Conservation (phyloP, 129 eudicot species). For the Centaurea solstitialis region DNA sequence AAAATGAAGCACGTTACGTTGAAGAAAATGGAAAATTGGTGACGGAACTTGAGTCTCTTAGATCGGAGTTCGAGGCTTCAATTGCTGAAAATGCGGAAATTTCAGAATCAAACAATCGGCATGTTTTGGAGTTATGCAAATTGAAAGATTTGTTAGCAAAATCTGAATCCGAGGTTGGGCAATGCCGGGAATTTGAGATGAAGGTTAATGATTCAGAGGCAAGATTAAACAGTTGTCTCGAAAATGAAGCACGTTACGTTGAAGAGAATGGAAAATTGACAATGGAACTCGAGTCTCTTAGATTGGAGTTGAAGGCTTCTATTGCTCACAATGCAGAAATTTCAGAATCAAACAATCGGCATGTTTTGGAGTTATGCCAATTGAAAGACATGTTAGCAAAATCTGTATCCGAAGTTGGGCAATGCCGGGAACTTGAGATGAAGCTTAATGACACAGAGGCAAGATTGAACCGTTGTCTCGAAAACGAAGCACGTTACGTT, state of each 20-base stretch:
- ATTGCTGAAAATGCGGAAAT: slow-evolving; percentile 24
- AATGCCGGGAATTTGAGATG: slow-evolving; percentile 10
- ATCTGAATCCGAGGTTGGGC: slow-evolving; percentile 28
- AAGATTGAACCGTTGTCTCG: slow-evolving; percentile 34
- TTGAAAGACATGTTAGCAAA: slow-evolving; percentile 21
- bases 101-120: slow-evolving; percentile 21
- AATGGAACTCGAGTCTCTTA: not conserved
- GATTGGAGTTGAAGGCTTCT: not conserved
- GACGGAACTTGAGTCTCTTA: slow-evolving; percentile 34
- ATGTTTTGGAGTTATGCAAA: not conserved
- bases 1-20: slow-evolving; percentile 15
- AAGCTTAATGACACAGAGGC: slow-evolving; percentile 17
- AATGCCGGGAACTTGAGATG: slow-evolving; percentile 35
- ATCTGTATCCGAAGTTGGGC: slow-evolving; percentile 45
- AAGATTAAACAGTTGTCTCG: slow-evolving; percentile 1
- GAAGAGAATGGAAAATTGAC: slow-evolving; percentile 21
- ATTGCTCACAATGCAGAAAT: slow-evolving; percentile 29
- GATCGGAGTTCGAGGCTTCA: slow-evolving; percentile 47
- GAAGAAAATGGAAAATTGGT: slow-evolving; percentile 10
- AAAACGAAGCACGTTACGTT: slow-evolving; percentile 14
- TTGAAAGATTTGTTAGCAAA: slow-evolving; percentile 35
- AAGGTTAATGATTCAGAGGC: slow-evolving; percentile 23
- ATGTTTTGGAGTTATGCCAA: slow-evolving; percentile 24
- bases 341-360: slow-evolving; percentile 29
- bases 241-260: slow-evolving; percentile 21